Evolutionary conservation across 2,329 filamentous ascomycete species (phyloP).

Genomic region (Rutstroemia sp.): DNA sequence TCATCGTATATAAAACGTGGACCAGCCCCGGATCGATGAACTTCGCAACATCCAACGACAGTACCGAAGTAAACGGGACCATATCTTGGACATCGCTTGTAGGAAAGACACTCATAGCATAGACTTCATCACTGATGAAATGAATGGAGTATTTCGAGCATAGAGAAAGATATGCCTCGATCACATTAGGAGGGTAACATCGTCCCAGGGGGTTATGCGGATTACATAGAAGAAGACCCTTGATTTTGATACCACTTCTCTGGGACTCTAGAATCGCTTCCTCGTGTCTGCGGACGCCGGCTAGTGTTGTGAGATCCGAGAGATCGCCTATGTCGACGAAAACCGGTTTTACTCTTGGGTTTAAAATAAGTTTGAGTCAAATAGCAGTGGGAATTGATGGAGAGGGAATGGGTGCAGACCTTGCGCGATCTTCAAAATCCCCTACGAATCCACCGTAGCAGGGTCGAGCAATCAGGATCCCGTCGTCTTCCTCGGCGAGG

Average conservation of each 20-base stretch:
- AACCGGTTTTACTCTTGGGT: background rate
- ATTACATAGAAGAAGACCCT: slow-evolving; percentile 34
- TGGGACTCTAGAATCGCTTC: slow-evolving; percentile 29
- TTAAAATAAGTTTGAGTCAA: background rate
- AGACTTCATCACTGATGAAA: slow-evolving; percentile 42
- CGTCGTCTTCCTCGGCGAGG: slow-evolving; percentile 37
- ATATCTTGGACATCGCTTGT: slow-evolving; percentile 24
- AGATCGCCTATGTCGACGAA: background rate
- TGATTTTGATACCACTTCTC: slow-evolving; percentile 21
- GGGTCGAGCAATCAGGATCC: slow-evolving; percentile 38
- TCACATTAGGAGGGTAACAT: slow-evolving; percentile 17
- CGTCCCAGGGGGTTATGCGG: slow-evolving; percentile 28
- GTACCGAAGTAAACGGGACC: slow-evolving; percentile 40
- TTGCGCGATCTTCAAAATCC: slow-evolving; percentile 33
- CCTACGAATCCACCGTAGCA: slow-evolving; percentile 40
- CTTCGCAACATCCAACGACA: slow-evolving; percentile 37
- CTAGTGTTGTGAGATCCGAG: slow-evolving; percentile 32
- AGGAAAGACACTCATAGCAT: slow-evolving; percentile 38
- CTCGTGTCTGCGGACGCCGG: slow-evolving; percentile 32
- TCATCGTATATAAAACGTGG: slow-evolving; percentile 32
- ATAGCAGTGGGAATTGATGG: background rate
- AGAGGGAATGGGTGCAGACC: background rate
- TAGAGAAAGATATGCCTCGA: slow-evolving; percentile 30
- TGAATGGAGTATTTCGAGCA: slow-evolving; percentile 38
- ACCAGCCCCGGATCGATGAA: slow-evolving; percentile 39